Percentiles rank a stretch among this genome's conserved stretches.
Conservation (phyloP, 1,139 yeast genomes). For the Taphrina communis region DNA sequence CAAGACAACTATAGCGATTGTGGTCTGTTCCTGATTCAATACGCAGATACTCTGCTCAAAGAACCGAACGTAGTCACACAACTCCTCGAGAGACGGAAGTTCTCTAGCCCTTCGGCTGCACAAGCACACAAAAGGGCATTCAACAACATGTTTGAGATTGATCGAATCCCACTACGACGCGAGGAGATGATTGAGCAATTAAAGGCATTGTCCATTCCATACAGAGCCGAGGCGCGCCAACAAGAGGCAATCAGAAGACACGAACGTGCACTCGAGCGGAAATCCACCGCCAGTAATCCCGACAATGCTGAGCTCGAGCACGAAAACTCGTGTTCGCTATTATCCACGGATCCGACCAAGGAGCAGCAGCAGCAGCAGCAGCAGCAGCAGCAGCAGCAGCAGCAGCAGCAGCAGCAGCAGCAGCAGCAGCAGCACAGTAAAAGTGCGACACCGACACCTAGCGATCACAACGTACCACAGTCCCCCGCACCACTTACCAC, state of each 20-base stretch:
- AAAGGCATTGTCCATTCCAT: slow-evolving; percentile 7
- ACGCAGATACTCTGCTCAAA: slow-evolving; percentile 68
- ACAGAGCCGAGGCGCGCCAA: slow-evolving; percentile 12
- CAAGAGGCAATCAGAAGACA: slow-evolving; percentile 3
- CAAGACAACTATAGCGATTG: slow-evolving; percentile 94
- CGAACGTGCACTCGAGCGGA: slow-evolving; percentile 10
- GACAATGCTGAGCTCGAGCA: slow-evolving; percentile 7
- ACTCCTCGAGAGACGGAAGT: slow-evolving; percentile 2
- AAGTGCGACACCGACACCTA: slow-evolving; percentile 3
- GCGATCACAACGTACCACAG: background rate
- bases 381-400: too few species aligned
- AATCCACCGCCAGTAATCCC: background rate
- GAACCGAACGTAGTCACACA: slow-evolving; percentile 53
- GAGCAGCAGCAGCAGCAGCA: background rate
- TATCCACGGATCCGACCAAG: slow-evolving; percentile 12
- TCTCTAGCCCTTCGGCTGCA: slow-evolving; percentile 8
- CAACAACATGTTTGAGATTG: slow-evolving; percentile 22
- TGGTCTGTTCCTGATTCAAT: slow-evolving; percentile 89
- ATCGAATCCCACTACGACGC: slow-evolving; percentile 30
- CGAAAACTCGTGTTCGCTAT: slow-evolving; percentile 1
- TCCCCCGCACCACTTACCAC: background rate
- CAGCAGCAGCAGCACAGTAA: too few species aligned
- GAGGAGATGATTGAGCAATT: slow-evolving; percentile 35
- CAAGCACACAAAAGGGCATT: slow-evolving; percentile 24
- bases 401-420: background rate